Evolutionary conservation across 2,329 filamentous ascomycete genomes (phyloP).

Genomic region (Aspergillus neotritici): DNA sequence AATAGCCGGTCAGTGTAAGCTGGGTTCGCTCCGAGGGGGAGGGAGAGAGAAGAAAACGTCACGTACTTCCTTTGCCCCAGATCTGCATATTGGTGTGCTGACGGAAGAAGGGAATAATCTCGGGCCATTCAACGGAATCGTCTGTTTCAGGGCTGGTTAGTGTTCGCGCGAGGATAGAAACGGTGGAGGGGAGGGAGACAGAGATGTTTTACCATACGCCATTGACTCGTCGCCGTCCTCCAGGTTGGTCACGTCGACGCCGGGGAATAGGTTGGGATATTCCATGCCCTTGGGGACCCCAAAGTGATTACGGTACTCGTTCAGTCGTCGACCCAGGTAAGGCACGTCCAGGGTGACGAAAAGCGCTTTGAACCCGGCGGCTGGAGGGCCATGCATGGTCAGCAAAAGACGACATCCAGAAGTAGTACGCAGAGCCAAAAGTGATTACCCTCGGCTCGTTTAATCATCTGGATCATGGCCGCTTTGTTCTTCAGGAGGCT

Average conservation of each 20-base stretch:
- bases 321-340: slow-evolving; percentile 4
- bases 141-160: neutral
- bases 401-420: too few species aligned
- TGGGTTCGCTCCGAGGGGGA: too few species aligned
- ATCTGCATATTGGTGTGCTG: slow-evolving; percentile 17
- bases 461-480: neutral
- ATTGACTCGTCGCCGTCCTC: slow-evolving; percentile 2
- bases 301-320: slow-evolving; percentile 9
- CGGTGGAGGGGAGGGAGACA: neutral
- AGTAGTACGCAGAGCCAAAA: too few species aligned
- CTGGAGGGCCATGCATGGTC: neutral
- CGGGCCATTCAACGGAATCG: neutral
- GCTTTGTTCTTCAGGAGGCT: slow-evolving; percentile 1
- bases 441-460: slow-evolving; percentile 1
- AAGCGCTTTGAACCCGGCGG: slow-evolving; percentile 10
- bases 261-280: slow-evolving; percentile 17
- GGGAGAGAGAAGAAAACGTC: too few species aligned
- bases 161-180: too few species aligned
- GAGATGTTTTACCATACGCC: slow-evolving; percentile 1
- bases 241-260: slow-evolving; percentile 6
- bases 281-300: slow-evolving; percentile 12
- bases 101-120: slow-evolving; percentile 3
- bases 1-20: too few species aligned
- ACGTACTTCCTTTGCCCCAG: slow-evolving; percentile 20
- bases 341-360: slow-evolving; percentile 7